Conservation (phyloP, 202 grass and related monocot species). For the Elaeis oleifera region DNA sequence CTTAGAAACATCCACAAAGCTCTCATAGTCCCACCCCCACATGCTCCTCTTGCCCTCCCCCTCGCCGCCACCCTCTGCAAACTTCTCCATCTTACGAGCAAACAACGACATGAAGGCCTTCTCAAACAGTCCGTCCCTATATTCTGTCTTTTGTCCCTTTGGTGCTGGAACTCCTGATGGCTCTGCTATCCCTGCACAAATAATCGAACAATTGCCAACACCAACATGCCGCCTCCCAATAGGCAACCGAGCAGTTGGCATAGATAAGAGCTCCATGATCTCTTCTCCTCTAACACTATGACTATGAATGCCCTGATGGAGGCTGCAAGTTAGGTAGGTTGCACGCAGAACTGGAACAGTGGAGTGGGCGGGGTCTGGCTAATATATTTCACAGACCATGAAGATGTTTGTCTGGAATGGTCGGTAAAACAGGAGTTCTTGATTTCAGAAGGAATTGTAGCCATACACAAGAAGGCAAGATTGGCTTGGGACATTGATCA, state of each 20-base stretch:
- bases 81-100: conserved; percentile 95
- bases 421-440: no score
- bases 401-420: no score
- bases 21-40: conserved; percentile 90
- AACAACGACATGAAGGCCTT: conserved; percentile 87
- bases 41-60: conserved; percentile 27
- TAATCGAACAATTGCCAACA: not conserved
- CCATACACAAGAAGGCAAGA: no score
- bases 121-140: conserved; percentile 68
- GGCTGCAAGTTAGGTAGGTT: no score
- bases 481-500: no score
- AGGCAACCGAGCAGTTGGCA: conserved; percentile 14
- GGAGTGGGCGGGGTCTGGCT: no score
- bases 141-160: conserved; percentile 90
- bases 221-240: not conserved
- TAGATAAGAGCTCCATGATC: conserved; percentile 35
- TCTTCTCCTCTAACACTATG: no score
- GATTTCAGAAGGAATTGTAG: no score
- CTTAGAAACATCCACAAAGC: conserved; percentile 88
- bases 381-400: no score
- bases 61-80: conserved; percentile 13
- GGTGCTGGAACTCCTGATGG: conserved; percentile 60
- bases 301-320: no score
- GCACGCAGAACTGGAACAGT: no score
- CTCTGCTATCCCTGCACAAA: conserved; percentile 25